These are phyloP conservation scores for Plasmodium knowlesi DNA, from an alignment of 169 alveolate species.

Conservation along the genomic window DNA sequence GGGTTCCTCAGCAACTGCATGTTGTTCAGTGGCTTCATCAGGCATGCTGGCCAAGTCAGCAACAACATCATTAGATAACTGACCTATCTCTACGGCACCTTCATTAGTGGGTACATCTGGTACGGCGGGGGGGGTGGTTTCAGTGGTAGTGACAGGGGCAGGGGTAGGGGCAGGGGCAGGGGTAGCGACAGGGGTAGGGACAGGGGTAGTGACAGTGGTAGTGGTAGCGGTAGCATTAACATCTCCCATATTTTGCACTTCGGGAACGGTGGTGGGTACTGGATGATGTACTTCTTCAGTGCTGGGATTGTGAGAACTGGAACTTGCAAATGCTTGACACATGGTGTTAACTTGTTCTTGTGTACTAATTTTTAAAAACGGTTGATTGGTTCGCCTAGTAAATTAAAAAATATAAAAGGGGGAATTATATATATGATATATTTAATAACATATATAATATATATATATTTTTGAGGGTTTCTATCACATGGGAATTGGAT, in stretches of 20 bases:
- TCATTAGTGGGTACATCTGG: neutral
- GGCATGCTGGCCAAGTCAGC: neutral
- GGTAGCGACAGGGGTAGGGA: too few species aligned
- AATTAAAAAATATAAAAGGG: neutral
- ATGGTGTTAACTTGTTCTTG: neutral
- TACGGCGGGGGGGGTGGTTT: too few species aligned
- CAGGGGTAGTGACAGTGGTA: too few species aligned
- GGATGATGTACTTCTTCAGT: neutral
- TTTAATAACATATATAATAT: neutral
- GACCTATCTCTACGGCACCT: neutral
- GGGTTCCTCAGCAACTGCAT: neutral
- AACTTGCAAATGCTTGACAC: neutral
- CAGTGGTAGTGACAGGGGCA: neutral
- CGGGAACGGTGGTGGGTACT: neutral
- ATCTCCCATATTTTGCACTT: neutral
- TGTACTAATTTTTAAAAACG: neutral
- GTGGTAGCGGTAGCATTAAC: neutral
- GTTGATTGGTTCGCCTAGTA: neutral
- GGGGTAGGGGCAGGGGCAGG: neutral
- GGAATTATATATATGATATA: neutral
- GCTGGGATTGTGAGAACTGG: neutral
- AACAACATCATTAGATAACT: neutral
- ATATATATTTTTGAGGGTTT: neutral
- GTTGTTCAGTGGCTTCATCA: neutral
- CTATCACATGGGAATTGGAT: neutral